Evolutionary conservation across 2,329 filamentous ascomycete species (phyloP).

Genomic region (Penicillium sp.): DNA sequence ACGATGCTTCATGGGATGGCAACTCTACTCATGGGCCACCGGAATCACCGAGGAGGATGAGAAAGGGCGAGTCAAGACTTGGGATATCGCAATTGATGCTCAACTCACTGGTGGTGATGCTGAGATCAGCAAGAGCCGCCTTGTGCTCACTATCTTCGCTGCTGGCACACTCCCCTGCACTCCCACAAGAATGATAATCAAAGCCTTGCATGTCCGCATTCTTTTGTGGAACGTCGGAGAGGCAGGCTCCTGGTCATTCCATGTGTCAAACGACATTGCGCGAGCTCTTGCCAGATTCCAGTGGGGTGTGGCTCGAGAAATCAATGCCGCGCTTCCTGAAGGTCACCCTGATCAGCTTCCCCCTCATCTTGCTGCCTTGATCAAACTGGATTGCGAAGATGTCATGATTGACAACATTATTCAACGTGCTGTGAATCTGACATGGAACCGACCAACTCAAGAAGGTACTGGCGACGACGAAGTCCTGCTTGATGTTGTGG

Average conservation of each 20-base stretch:
- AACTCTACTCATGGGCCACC: conserved; percentile 74
- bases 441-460: conserved; percentile 77
- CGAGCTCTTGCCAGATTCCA: conserved; percentile 69
- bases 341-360: conserved; percentile 67
- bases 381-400: conserved; percentile 77
- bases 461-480: conserved; percentile 62
- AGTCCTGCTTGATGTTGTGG: conserved; percentile 75
- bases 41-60: conserved; percentile 83
- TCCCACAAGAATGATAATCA: conserved; percentile 80
- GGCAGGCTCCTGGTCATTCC: conserved; percentile 62
- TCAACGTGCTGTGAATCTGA: conserved; percentile 83
- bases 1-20: conserved; percentile 72
- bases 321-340: conserved; percentile 49
- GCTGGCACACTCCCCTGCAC: conserved; percentile 83
- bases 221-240: conserved; percentile 76
- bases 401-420: conserved; percentile 75
- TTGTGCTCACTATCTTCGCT: conserved; percentile 81
- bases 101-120: conserved; percentile 87
- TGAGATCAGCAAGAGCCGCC: conserved; percentile 81
- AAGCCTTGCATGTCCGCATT: conserved; percentile 86
- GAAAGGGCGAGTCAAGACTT: conserved; percentile 80
- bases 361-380: conserved; percentile 69
- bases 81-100: conserved; percentile 89
- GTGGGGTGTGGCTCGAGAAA: conserved; percentile 76
- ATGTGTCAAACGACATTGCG: conserved; percentile 66